Conservation (phyloP, 495 filamentous ascomycete genomes). For the Penicillium salamii region DNA sequence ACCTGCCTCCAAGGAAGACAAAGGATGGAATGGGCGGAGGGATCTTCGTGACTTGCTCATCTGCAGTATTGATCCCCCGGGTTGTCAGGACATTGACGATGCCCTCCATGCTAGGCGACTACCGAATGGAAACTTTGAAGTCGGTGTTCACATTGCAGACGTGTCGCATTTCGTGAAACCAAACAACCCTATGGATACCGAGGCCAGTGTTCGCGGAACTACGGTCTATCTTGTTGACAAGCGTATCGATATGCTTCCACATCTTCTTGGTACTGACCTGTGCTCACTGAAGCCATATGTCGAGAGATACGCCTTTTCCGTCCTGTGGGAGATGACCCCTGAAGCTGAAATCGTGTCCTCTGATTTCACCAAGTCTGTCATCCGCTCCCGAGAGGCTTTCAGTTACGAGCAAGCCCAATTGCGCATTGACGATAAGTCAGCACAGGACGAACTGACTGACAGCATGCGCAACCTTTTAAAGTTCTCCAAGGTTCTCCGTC, state of each 20-base stretch:
- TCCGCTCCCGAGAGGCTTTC: conserved; percentile 96
- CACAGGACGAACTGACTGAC: conserved; percentile 81
- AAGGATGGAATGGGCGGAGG: conserved; percentile 78
- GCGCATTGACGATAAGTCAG: conserved; percentile 81
- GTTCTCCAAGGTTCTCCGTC: conserved; percentile 89
- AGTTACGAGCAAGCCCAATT: conserved; percentile 95
- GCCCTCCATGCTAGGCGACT: conserved; percentile 82
- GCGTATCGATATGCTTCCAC: conserved; percentile 98
- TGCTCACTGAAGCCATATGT: conserved; percentile 98
- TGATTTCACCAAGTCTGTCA: conserved; percentile 93
- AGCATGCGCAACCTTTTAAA: conserved; percentile 85
- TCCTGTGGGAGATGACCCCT: conserved; percentile 86
- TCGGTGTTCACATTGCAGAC: conserved; percentile 98
- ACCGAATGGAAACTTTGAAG: conserved; percentile 92
- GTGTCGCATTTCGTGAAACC: conserved; percentile 98
- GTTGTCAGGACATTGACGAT: conserved; percentile 98
- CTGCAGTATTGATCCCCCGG: conserved; percentile 95
- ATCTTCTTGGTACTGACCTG: conserved; percentile 90
- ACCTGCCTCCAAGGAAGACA: conserved; percentile 68
- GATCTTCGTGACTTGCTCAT: conserved; percentile 85
- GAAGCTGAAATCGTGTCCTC: conserved; percentile 79
- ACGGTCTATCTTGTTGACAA: conserved; percentile 98
- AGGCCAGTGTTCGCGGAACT: conserved; percentile 89
- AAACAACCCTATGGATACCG: conserved; percentile 93
- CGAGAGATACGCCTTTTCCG: conserved; percentile 94